phyloP scores from a whole-genome alignment of 2,329 filamentous ascomycete genomes.

The Periglandula ipomoeae region DNA sequence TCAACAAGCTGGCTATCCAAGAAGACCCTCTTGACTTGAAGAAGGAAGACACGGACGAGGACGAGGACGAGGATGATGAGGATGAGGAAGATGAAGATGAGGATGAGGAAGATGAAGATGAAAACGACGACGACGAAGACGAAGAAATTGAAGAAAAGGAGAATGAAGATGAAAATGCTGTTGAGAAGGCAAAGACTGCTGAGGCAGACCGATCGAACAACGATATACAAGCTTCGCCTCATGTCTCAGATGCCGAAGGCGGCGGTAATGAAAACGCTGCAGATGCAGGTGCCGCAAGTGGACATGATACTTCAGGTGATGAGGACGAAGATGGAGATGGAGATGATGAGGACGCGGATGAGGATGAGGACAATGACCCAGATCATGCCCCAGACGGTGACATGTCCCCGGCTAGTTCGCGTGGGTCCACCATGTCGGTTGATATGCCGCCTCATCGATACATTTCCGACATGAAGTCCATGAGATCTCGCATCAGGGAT shows the following conservation, averaged over 20 bases:
- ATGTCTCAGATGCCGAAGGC: slow-evolving; percentile 8
- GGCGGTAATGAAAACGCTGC: slow-evolving; percentile 18
- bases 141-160: background rate
- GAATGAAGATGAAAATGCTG: slow-evolving; percentile 5
- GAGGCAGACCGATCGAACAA: background rate
- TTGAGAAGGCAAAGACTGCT: slow-evolving; percentile 16
- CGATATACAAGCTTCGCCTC: background rate
- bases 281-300: slow-evolving; percentile 29
- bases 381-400: slow-evolving; percentile 41
- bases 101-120: slow-evolving; percentile 6
- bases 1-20: slow-evolving; percentile 63
- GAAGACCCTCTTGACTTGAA: slow-evolving; percentile 20
- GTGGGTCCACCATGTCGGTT: slow-evolving; percentile 56
- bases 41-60: slow-evolving; percentile 9
- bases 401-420: slow-evolving; percentile 57
- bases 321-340: slow-evolving; percentile 42
- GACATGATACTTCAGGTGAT: slow-evolving; percentile 28
- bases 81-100: slow-evolving; percentile 16
- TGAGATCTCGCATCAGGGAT: slow-evolving; percentile 58
- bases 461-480: slow-evolving; percentile 41
- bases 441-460: slow-evolving; percentile 43
- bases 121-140: background rate
- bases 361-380: slow-evolving; percentile 46
- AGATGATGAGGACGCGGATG: slow-evolving; percentile 36
- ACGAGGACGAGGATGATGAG: slow-evolving; percentile 11